Base-by-base conservation (phyloP, 2,329 filamentous ascomycete genomes). In the Colletotrichum gigasporum region DNA sequence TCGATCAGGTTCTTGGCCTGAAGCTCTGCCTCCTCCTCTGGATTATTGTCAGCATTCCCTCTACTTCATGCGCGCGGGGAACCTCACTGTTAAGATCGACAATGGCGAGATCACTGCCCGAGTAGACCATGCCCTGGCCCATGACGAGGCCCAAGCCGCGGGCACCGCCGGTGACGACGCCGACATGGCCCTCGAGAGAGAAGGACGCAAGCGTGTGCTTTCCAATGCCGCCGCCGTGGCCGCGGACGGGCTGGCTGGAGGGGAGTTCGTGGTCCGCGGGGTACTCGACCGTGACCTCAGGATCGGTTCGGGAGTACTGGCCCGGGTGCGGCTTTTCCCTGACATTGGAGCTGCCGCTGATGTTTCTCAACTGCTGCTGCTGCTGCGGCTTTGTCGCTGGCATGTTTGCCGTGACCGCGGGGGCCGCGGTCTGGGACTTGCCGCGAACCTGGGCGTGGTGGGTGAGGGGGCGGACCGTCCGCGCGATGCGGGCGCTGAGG, bases 131-230 rank as follows among this genome's bases (percentile, higher is more conserved):
- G 47, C 92, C 94, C 81, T 97, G 94, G 53, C 91, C 92, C 91
- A 98, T 97, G 70, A 96, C 94, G 66, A 97, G 82, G 37, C 95
- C 95, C 62, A 98, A 79, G 7, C 95, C 95, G 74, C 94, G 86
- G 24, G 95, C 95, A 74, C 94, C 95, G 54, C 95, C 95, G 1
- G 95, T 98, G 37, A 98, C 91, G 39, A 97, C 83, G 47, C 89
- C 93, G 8, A 94, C 91, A 73, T 90, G 91, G 66, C 89, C 91
- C 75, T 97, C 91, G 32, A 98, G 86, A 8, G 93, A 95, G 81
- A 97, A 98, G 42, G 88, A 88, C 32, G 92, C 89, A 26, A 97
- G 86, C 0, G 94, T 97, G 24, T 93, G 90, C 82, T 93, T 94
- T 79, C 92, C 91, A 73, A 96, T 92, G 73, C 90, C 86, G 16